phyloP scores from a whole-genome alignment of 169 alveolate genomes.

The Plasmodium berghei region DNA sequence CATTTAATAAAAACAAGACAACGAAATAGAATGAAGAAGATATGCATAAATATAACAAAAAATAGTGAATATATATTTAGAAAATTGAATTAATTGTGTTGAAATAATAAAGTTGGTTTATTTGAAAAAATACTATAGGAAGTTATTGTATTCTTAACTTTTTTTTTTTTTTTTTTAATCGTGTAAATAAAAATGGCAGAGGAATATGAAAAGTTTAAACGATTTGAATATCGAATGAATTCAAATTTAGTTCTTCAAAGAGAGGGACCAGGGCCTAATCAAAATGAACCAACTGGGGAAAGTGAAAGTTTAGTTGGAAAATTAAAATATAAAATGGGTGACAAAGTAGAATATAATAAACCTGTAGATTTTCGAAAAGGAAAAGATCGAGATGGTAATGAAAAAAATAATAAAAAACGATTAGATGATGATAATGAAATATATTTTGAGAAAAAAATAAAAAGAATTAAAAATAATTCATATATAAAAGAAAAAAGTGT shows the following conservation, averaged over 20 bases:
- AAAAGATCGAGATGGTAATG: conserved; percentile 39
- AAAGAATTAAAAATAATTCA: conserved; percentile 13
- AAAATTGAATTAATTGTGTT: too few relatives aligned
- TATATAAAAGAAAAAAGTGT: conserved; percentile 88
- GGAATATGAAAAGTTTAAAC: conserved; percentile 93
- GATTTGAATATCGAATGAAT: conserved; percentile 93
- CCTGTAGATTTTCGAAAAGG: conserved; percentile 21
- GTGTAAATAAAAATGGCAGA: conserved; percentile 89
- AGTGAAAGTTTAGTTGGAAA: conserved; percentile 95
- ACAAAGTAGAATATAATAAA: conserved; percentile 86
- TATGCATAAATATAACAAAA: too few relatives aligned
- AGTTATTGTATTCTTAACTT: too few relatives aligned
- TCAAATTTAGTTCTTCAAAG: conserved; percentile 91
- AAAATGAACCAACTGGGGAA: conserved; percentile 96
- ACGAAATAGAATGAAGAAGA: too few relatives aligned
- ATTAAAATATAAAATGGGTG: conserved; percentile 94
- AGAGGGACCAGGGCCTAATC: conserved; percentile 88
- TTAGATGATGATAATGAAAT: conserved; percentile 64
- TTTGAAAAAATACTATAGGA: too few relatives aligned
- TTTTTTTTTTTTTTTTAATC: conserved; percentile 13
- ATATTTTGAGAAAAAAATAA: conserved; percentile 76
- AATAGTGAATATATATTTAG: too few relatives aligned
- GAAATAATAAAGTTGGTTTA: too few relatives aligned
- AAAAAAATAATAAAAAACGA: conserved; percentile 16
- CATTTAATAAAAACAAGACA: too few relatives aligned